Evolutionary conservation across 2,329 filamentous ascomycete species (phyloP), one percentile per base, ranked within the genome.

Genomic region (Fusarium heterosporum): DNA sequence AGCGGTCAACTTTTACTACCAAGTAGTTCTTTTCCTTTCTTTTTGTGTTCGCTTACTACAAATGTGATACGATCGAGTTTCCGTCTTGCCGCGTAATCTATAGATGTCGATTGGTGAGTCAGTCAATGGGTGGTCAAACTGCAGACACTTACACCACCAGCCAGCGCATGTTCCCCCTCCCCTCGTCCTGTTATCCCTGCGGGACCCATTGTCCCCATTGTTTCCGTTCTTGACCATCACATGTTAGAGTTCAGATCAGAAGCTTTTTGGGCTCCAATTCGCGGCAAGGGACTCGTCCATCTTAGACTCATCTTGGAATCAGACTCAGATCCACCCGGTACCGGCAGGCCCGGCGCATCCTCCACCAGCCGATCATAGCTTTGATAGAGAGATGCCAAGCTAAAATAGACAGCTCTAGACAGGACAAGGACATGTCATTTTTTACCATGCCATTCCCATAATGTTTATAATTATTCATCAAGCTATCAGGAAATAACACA

Each of bases 331-430:
- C 61, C 66, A 66, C 54, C 51, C 51, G 65, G 42, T 36, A 40
- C 65, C 65, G 65, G 65, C 38, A 52, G 60, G 47, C 12, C 66
- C 61, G 64, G 47, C 48, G 49, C 65, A 56, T 53, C 62, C 63
- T 47, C 61, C 50, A 28, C 19, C 32, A 42, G 30, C 43, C 38
- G 61, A 60, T 52, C 66, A 56, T 62, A 62, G 61, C 65, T 43
- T 28, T 19, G 46, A 64, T 68, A 53, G 60, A 58, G 19, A 52
- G 19, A 43, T 61, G 47, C 60, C 62, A 69, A 66, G 61, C 48
- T 61, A 10, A 52, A 28, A 50, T 68, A 68, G 64, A 48, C 52
- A 50, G 50, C 55, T 66, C 61, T 66, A 48, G 61, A 60, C 43
- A 40, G 29, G 42, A 16, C 32, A 16, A 8, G 14, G n/a, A 14